phyloP scores from a whole-genome alignment of 768 basidiomycete species.

The Solioccasus polychromus region DNA sequence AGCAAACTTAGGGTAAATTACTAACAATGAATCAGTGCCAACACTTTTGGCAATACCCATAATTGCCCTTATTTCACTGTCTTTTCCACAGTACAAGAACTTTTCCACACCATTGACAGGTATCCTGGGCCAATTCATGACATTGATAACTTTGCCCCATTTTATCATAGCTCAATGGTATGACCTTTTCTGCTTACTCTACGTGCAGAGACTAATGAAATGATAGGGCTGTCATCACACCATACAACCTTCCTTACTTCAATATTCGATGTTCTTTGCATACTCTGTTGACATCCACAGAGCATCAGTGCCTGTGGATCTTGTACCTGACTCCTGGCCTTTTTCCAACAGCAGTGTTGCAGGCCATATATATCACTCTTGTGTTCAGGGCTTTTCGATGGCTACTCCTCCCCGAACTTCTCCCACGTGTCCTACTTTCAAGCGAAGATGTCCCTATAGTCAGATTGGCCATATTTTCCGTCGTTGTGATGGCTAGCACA shows the following conservation, averaged over 20 bases:
- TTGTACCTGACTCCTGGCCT: slow-evolving; percentile 77
- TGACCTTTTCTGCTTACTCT: slow-evolving; percentile 11
- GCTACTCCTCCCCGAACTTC: slow-evolving; percentile 57
- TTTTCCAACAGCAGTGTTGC: slow-evolving; percentile 40
- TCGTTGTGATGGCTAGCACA: slow-evolving; percentile 55
- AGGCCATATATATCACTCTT: slow-evolving; percentile 44
- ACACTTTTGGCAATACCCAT: slow-evolving; percentile 46
- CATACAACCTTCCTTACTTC: slow-evolving; percentile 69
- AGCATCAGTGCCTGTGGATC: slow-evolving; percentile 74
- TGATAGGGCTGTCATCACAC: slow-evolving; percentile 76
- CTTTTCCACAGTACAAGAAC: slow-evolving; percentile 55
- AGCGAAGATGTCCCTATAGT: slow-evolving; percentile 45
- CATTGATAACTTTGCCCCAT: slow-evolving; percentile 65
- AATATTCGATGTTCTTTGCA: slow-evolving; percentile 57
- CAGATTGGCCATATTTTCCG: slow-evolving; percentile 54
- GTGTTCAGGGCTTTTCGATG: slow-evolving; percentile 42
- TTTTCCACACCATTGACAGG: slow-evolving; percentile 59
- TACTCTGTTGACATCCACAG: slow-evolving; percentile 75
- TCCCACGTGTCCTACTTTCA: slow-evolving; percentile 30
- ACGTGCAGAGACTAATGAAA: slow-evolving; percentile 1
- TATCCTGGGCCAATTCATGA: slow-evolving; percentile 55
- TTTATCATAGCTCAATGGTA: slow-evolving; percentile 77
- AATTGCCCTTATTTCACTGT: slow-evolving; percentile 56
- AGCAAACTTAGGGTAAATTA: slow-evolving; percentile 34
- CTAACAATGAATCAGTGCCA: slow-evolving; percentile 45